Evolutionary conservation across 2,329 filamentous ascomycete species (phyloP), one percentile per base, ranked within the genome.

Genomic region (Dactylella cylindrospora): DNA sequence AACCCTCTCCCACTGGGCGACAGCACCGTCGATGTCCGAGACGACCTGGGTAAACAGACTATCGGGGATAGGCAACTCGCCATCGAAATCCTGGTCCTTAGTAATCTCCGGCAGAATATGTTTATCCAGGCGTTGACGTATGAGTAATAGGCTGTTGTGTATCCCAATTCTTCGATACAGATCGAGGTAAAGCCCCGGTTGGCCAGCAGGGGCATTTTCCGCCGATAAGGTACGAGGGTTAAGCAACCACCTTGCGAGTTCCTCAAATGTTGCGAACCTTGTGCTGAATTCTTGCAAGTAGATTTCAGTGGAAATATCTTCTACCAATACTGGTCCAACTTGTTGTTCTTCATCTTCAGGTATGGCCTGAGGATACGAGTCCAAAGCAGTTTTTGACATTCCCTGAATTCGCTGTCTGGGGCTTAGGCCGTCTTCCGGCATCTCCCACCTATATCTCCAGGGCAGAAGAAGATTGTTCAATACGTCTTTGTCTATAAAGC

Each of bases 401-500:
- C 55, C 55, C 22, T 53, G 19, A n/a, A 44, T 32, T 5, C 55
- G 47, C 4, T 45, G 17, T 3, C 28, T 31, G 12, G 54, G 45
- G 1, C 35, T 41, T 7, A 61, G 19, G 4, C 15, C 25, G n/a
- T 28, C 32, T 1, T 5, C 3, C 15, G 47, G 29, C 41, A 53
- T 43, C 20, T 38, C 31, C 55, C 55, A 61, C 13, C 15, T 12
- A 10, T 60, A 28, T n/a, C 33, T 23, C 47, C 46, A 61, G 8
- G 55, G 47, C 12, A 20, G 20, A 17, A 31, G 19, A 9, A 53
- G 6, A 9, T 39, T 33, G 13, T 6, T 35, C 4, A 52, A 19
- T 6, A 61, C n/a, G 2, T 43, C 22, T 5, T 9, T 22, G 9
- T 38, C 26, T 5, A 61, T 53, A 12, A 61, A 61, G 0, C 53